Base-by-base conservation (phyloP, 2,329 filamentous ascomycete genomes). In the Pezicula radicicola region DNA sequence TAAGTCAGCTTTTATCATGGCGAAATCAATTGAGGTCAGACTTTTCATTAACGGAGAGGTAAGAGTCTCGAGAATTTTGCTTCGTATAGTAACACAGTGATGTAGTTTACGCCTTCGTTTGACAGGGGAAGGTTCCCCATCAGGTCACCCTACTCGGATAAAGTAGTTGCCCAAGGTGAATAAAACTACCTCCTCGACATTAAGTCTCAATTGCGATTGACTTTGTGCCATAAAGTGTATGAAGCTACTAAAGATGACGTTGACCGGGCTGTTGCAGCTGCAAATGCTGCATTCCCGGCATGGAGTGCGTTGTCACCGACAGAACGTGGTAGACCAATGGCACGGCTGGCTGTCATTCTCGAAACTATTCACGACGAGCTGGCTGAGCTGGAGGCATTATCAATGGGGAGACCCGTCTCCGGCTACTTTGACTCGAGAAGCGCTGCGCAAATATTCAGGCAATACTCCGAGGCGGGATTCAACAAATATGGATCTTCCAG, bases 391-490 rank as follows among this genome's bases (percentile, higher is more conserved):
- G 70, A 73, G 51, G 65, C 69, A 1, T 54, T 70, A 0, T 67
- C 66, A 3, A 71, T 66, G 43, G 70, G 70, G 8, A 63, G 62
- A 5, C 40, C 37, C 21, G 37, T 50, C 6, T 18, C 19, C 19
- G 25, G 13, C 9, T 43, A 50, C 25, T 28, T 33, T 13, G 35
- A 37, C 13, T 28, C 46, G 3, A 30, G 36, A 7, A 15, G 12
- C 60, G 75, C 84, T 16, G 72, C 84, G 46, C 69, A 67, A 7
- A 75, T 75, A 2, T 71, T 86, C 57, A 83, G n/a, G n/a, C n/a
- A 84, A 57, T 91, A 91, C 70, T 91, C 90, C 60, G 88, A 88
- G 53, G 90, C 79, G 66, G 84, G 86, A 41, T 87, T 91, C 72
- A 91, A 92, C 74, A 81, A 87, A 53, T 82, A 84, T 53, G 88